Evolutionary conservation across 2,329 filamentous ascomycete genomes (phyloP), one percentile per base, ranked within the genome.

Genomic region (Phaeosphaeria sp.): DNA sequence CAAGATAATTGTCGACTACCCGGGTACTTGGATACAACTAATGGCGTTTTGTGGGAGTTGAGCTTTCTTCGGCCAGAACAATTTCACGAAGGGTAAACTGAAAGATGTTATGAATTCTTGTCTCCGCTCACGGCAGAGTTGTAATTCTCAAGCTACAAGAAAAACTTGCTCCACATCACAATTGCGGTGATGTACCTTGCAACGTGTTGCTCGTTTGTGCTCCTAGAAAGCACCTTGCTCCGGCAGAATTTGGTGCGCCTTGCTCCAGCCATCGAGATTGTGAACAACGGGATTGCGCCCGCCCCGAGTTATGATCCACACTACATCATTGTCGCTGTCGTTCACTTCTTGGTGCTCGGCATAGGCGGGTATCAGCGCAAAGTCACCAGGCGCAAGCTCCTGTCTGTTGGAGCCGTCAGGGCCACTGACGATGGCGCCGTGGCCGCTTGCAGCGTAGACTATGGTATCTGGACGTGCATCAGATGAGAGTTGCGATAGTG

Each of bases 301-400:
- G 63, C 84, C 87, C 21, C 88, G 82, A 5, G 87, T 85, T 46
- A 91, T 83, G 11, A 90, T 83, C 86, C 88, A 90, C 39, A 87
- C 83, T 1, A 89, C 78, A 47, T 89, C 86, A 30, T 85, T 82
- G 44, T 87, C 85, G 1, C 83, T 83, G 39, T 90, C 84, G 66
- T 92, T 92, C 20, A 88, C 79, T 53, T 89, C 83, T 72, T 91
- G 88, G 75, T 92, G 88, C 72, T 92, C 89, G 0, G 86, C 85
- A 81, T 84, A 90, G 0, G 88, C 85, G 0, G 89, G 89, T 13
- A 92, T 84, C 54, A 90, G 82, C 2, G 88, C 88, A 73, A 90
- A 92, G 72, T 91, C 89, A 0, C 90, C 89, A 0, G 85, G 81
- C 1, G 75, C 74, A 6, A 92, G 80, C 18, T 84, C 78, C 60